phyloP scores from a whole-genome alignment of 352 stramenopile genomes.

The Pythium biforme region DNA sequence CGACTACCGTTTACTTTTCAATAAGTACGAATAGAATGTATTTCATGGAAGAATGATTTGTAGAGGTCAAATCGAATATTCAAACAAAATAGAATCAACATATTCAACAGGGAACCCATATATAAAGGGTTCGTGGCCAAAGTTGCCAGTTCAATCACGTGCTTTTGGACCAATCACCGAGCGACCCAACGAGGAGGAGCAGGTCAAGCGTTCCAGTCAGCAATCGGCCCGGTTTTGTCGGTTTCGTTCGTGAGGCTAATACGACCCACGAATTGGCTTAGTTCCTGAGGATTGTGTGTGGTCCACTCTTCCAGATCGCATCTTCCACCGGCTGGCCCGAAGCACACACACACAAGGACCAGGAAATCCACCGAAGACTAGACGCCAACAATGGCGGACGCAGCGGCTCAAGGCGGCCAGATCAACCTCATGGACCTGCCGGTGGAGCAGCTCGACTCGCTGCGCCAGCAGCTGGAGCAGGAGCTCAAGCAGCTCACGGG shows the following conservation, averaged over 20 bases:
- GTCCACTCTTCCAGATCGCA: too few species aligned
- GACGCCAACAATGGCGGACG: slow-evolving; percentile 38
- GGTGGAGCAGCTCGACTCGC: slow-evolving; percentile 91
- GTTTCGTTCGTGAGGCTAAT: background rate
- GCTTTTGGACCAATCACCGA: slow-evolving; percentile 10
- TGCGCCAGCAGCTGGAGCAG: slow-evolving; percentile 89
- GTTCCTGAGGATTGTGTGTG: background rate
- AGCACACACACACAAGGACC: too few species aligned
- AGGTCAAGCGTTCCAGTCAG: too few species aligned
- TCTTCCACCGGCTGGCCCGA: too few species aligned
- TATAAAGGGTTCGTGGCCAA: too few species aligned
- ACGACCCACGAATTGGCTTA: background rate
- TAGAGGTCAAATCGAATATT: too few species aligned
- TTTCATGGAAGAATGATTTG: too few species aligned
- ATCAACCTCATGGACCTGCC: slow-evolving; percentile 87
- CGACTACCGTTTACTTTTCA: too few species aligned
- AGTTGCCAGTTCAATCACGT: slow-evolving; percentile 10
- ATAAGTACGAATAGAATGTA: too few species aligned
- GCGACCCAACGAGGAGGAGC: too few species aligned
- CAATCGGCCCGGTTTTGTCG: background rate
- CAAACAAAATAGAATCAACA: background rate
- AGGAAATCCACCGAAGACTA: too few species aligned
- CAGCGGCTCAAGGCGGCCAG: slow-evolving; percentile 22
- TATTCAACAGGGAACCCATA: background rate
- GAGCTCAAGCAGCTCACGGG: slow-evolving; percentile 76